A percentile compares a stretch with the other conserved stretches of the same genome.
These are phyloP conservation scores for Leptomonas pyrrhocoris DNA, from an alignment of 208 protist species.

Conservation along the genomic window DNA sequence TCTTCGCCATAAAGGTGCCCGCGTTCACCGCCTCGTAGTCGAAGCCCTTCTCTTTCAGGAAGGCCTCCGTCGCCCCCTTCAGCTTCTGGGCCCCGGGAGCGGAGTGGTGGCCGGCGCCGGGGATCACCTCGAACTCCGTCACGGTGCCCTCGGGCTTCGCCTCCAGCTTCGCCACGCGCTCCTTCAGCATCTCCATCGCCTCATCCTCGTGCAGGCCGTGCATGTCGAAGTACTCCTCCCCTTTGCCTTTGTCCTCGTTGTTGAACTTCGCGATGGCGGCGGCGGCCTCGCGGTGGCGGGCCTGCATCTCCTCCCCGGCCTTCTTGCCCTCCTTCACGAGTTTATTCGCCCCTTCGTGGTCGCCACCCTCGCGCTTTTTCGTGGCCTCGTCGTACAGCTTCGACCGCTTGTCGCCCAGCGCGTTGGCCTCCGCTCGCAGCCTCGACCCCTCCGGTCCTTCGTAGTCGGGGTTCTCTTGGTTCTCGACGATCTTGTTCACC, in stretches of 20 bases:
- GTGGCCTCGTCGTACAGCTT: slow-evolving; percentile 51
- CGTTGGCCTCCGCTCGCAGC: slow-evolving; percentile 52
- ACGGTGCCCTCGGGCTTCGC: slow-evolving; percentile 35
- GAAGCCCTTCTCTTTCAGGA: slow-evolving; percentile 41
- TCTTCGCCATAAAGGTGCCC: slow-evolving; percentile 41
- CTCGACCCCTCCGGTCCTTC: slow-evolving; percentile 42
- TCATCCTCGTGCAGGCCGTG: slow-evolving; percentile 61
- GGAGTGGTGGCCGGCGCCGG: slow-evolving; percentile 66
- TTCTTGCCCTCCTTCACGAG: slow-evolving; percentile 44
- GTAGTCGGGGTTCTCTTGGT: slow-evolving; percentile 67
- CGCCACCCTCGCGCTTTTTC: slow-evolving; percentile 33
- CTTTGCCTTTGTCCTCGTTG: slow-evolving; percentile 63
- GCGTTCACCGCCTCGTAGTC: slow-evolving; percentile 44
- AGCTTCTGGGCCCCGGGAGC: slow-evolving; percentile 46
- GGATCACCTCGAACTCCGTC: slow-evolving; percentile 50
- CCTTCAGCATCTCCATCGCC: slow-evolving; percentile 47
- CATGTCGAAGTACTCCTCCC: slow-evolving; percentile 58
- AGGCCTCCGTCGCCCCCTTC: slow-evolving; percentile 42
- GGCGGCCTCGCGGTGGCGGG: slow-evolving; percentile 42
- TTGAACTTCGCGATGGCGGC: slow-evolving; percentile 50
- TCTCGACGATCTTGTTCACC: slow-evolving; percentile 38
- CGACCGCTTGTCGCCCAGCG: slow-evolving; percentile 44
- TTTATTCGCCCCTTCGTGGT: slow-evolving; percentile 34
- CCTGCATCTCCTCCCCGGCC: slow-evolving; percentile 39
- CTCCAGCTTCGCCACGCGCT: slow-evolving; percentile 43